Conservation (phyloP, 225 moss, liverwort and hornwort genomes). For the Ulota crispa region DNA sequence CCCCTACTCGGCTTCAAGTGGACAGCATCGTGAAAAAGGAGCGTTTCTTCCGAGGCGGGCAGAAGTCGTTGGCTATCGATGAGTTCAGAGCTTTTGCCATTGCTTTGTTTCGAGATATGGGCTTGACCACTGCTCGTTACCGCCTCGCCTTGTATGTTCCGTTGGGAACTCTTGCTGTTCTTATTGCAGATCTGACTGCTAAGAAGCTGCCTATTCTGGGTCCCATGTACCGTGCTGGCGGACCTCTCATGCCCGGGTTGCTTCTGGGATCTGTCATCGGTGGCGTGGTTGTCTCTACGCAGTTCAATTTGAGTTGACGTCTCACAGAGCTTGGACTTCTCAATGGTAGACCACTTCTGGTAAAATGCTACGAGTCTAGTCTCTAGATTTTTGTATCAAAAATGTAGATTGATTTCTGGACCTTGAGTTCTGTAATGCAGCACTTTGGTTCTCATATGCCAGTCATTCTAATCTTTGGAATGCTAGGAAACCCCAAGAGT, state of each 20-base stretch:
- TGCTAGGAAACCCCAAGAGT: background rate
- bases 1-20: constrained; percentile 71
- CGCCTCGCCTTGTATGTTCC: constrained; percentile 71
- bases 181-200: constrained; percentile 55
- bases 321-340: background rate
- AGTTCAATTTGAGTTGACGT: constrained; percentile 35
- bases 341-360: background rate
- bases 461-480: background rate
- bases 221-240: constrained; percentile 68
- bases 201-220: constrained; percentile 65
- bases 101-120: constrained; percentile 73
- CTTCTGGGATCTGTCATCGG: constrained; percentile 76
- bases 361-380: background rate
- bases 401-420: background rate
- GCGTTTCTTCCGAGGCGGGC: constrained; percentile 56
- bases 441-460: background rate
- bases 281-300: constrained; percentile 56
- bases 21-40: constrained; percentile 67
- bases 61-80: constrained; percentile 42
- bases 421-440: background rate
- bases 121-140: constrained; percentile 63
- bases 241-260: constrained; percentile 74
- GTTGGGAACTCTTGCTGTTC: constrained; percentile 55
- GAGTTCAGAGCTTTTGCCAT: constrained; percentile 67
- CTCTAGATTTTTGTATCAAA: background rate